Evolutionary conservation across 1,139 yeast species (phyloP).

Genomic region (Blastobotrys ciferrii): DNA sequence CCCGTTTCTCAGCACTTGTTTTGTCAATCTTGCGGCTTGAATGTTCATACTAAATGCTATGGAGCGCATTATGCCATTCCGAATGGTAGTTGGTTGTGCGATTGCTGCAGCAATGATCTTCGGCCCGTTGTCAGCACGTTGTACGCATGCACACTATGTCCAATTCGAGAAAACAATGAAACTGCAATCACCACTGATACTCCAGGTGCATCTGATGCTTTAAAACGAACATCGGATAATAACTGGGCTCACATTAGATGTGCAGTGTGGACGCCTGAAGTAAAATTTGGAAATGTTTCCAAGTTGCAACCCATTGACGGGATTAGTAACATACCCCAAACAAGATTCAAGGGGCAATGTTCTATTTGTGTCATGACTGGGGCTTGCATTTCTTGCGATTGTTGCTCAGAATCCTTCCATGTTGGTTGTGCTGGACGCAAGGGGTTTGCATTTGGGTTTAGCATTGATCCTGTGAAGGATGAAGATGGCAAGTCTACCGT

Average conservation of each 20-base stretch:
- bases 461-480: constrained; percentile 17
- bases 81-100: constrained; percentile 65
- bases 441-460: constrained; percentile 36
- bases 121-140: constrained; percentile 56
- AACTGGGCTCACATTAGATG: constrained; percentile 84
- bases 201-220: constrained; percentile 55
- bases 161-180: constrained; percentile 51
- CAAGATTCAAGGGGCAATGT: constrained; percentile 36
- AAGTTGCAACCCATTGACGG: constrained; percentile 47
- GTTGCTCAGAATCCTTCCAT: constrained; percentile 49
- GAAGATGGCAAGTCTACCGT: constrained; percentile 22
- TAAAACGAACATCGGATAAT: constrained; percentile 68
- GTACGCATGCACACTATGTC: constrained; percentile 69
- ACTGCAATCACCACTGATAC: constrained; percentile 44
- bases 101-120: constrained; percentile 70
- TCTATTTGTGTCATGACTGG: constrained; percentile 46
- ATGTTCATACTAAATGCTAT: constrained; percentile 70
- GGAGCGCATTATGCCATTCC: constrained; percentile 40
- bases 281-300: constrained; percentile 43
- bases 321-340: constrained; percentile 29
- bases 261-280: constrained; percentile 52
- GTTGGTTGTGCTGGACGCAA: constrained; percentile 59
- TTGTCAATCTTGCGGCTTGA: constrained; percentile 69
- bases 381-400: constrained; percentile 43
- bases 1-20: constrained; percentile 42